Evolutionary conservation across 495 filamentous ascomycete genomes (phyloP).

Genomic region (Sporormia fimetaria): DNA sequence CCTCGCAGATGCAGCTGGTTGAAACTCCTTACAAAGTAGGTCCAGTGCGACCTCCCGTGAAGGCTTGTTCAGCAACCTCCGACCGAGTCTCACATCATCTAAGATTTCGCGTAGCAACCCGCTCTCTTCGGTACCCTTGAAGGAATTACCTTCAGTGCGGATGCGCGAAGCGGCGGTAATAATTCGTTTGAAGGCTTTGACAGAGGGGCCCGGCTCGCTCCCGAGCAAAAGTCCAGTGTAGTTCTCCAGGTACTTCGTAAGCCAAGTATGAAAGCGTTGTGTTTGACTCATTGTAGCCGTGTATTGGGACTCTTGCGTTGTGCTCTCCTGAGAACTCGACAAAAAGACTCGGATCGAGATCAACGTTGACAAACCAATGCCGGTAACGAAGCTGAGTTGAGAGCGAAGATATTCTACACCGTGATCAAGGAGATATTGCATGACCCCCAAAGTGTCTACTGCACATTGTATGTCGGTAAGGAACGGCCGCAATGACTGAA

Average conservation of each 20-base stretch:
- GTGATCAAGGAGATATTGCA: conserved; percentile 67
- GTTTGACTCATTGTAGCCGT: conserved; percentile 55
- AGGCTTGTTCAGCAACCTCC: conserved; percentile 54
- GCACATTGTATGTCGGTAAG: conserved; percentile 73
- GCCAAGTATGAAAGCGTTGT: conserved; percentile 58
- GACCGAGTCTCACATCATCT: conserved; percentile 50
- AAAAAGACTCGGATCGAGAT: conserved; percentile 65
- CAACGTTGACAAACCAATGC: conserved; percentile 62
- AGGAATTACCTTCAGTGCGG: conserved; percentile 46
- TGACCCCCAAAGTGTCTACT: conserved; percentile 80
- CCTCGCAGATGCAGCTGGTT: conserved; percentile 41
- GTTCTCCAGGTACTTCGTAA: conserved; percentile 47
- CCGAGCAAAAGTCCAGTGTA: conserved; percentile 31
- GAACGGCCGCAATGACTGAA: conserved; percentile 69
- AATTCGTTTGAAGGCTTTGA: conserved; percentile 49
- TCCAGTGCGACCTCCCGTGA: conserved; percentile 58
- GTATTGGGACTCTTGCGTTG: conserved; percentile 67
- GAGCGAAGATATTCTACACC: conserved; percentile 51
- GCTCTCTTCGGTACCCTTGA: conserved; percentile 53
- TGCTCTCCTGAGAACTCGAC: conserved; percentile 51
- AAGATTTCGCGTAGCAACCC: conserved; percentile 63
- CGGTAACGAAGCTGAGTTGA: conserved; percentile 64
- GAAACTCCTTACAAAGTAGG: conserved; percentile 63
- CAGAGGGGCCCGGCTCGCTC: neutral
- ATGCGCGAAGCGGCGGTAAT: conserved; percentile 50